A percentile compares a stretch with the other conserved stretches of the same genome.
phyloP scores from a whole-genome alignment of 208 protist genomes.

The Leishmania turanica region DNA sequence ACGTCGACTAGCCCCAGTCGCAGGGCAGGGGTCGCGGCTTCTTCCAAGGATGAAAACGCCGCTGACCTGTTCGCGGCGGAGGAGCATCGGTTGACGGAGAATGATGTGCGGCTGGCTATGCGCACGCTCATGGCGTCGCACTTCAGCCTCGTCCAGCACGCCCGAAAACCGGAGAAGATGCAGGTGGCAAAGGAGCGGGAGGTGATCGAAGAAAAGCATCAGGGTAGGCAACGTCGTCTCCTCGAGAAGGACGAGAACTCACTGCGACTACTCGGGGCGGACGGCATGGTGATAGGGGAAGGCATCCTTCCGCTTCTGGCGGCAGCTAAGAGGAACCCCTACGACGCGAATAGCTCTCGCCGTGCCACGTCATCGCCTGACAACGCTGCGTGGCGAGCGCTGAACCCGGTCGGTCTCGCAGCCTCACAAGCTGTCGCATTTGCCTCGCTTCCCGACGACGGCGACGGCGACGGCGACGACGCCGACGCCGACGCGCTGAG shows the following conservation, averaged over 20 bases:
- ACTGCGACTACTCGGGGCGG: constrained; percentile 46
- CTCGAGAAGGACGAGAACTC: constrained; percentile 71
- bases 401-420: constrained; percentile 33
- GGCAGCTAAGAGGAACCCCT: not conserved
- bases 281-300: constrained; percentile 51
- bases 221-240: constrained; percentile 52
- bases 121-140: constrained; percentile 73
- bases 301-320: constrained; percentile 55
- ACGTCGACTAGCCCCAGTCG: not conserved
- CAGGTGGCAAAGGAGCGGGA: constrained; percentile 41
- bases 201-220: constrained; percentile 3
- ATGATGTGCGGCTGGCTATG: constrained; percentile 77
- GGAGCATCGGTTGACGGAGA: constrained; percentile 55
- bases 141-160: constrained; percentile 32
- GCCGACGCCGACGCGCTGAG: constrained; percentile 6
- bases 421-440: constrained; percentile 24
- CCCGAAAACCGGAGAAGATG: constrained; percentile 25
- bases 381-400: constrained; percentile 23
- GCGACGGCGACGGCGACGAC: not conserved
- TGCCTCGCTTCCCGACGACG: not conserved
- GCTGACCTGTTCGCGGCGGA: constrained; percentile 11
- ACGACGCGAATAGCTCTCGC: not conserved
- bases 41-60: not conserved
- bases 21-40: not conserved
- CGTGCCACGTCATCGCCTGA: not conserved